Conservation (phyloP, 2,329 filamentous ascomycete species). For the Fusarium haematococcum region DNA sequence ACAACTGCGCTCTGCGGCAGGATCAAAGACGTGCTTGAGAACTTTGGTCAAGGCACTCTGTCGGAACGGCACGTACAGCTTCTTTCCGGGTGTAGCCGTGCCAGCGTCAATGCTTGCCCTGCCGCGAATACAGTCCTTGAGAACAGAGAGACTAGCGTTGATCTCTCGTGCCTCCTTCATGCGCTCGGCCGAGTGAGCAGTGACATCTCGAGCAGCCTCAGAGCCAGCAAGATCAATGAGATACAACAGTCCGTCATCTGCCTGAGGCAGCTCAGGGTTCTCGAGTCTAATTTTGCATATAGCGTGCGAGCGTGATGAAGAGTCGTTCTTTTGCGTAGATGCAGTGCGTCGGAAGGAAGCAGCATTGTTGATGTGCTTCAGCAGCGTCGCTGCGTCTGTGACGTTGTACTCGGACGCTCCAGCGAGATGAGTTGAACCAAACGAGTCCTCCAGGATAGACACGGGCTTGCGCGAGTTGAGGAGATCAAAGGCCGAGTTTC, state of each 20-base stretch:
- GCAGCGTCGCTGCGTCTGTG: slow-evolving; percentile 43
- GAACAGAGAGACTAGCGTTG: slow-evolving; percentile 60
- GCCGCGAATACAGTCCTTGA: slow-evolving; percentile 65
- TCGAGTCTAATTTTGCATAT: slow-evolving; percentile 60
- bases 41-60: slow-evolving; percentile 61
- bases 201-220: slow-evolving; percentile 59
- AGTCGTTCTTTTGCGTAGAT: slow-evolving; percentile 59
- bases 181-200: slow-evolving; percentile 54
- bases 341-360: slow-evolving; percentile 55
- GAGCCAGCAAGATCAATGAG: slow-evolving; percentile 62
- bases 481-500: slow-evolving; percentile 53
- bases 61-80: slow-evolving; percentile 58
- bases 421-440: slow-evolving; percentile 57
- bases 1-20: slow-evolving; percentile 51
- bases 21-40: slow-evolving; percentile 63
- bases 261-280: slow-evolving; percentile 41
- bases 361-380: slow-evolving; percentile 51
- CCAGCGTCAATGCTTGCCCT: slow-evolving; percentile 52
- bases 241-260: slow-evolving; percentile 58
- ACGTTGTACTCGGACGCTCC: slow-evolving; percentile 56
- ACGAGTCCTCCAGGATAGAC: slow-evolving; percentile 59
- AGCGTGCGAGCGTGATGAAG: slow-evolving; percentile 61
- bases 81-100: slow-evolving; percentile 40
- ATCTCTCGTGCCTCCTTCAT: slow-evolving; percentile 62
- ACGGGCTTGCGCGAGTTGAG: slow-evolving; percentile 56